These are phyloP conservation scores for Globisporangium cystogenes DNA, from an alignment of 352 stramenopile genomes.

Conservation along the genomic window DNA sequence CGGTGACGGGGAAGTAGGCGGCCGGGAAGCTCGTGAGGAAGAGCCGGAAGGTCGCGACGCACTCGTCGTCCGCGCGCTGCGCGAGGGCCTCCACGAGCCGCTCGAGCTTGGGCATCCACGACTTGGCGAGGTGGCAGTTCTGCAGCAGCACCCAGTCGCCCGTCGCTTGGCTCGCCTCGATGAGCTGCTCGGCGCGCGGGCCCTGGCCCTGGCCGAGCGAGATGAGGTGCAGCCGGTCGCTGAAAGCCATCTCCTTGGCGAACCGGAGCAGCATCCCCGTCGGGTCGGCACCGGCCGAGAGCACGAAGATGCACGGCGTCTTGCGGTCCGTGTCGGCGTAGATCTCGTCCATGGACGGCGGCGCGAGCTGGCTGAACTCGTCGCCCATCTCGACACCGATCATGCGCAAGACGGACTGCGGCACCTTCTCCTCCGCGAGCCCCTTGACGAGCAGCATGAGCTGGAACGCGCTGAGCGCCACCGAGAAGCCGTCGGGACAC, in stretches of 20 bases:
- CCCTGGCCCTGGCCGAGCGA: constrained; percentile 92
- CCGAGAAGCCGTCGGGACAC: constrained; percentile 43
- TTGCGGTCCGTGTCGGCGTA: constrained; percentile 89
- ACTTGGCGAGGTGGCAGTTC: constrained; percentile 94
- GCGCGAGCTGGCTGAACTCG: constrained; percentile 76
- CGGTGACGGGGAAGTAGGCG: constrained; percentile 89
- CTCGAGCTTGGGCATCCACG: constrained; percentile 92
- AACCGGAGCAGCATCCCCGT: constrained; percentile 92
- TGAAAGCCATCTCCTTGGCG: constrained; percentile 86
- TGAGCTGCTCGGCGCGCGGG: constrained; percentile 86
- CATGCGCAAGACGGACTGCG: constrained; percentile 80
- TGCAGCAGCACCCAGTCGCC: constrained; percentile 94
- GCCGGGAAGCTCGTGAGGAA: constrained; percentile 92
- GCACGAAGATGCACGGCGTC: constrained; percentile 93
- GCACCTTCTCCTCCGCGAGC: constrained; percentile 88
- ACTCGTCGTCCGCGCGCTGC: constrained; percentile 41
- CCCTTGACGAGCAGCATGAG: constrained; percentile 72
- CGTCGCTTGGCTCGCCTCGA: constrained; percentile 69
- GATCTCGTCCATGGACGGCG: constrained; percentile 92
- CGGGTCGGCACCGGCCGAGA: constrained; percentile 89
- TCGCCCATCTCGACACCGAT: constrained; percentile 83
- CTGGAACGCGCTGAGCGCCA: constrained; percentile 56
- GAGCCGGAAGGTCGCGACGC: constrained; percentile 78
- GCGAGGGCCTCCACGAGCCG: constrained; percentile 87
- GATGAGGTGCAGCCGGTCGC: constrained; percentile 87